Evolutionary conservation across 768 basidiomycete genomes (phyloP).

Genomic region (Lyophyllum decastes): DNA sequence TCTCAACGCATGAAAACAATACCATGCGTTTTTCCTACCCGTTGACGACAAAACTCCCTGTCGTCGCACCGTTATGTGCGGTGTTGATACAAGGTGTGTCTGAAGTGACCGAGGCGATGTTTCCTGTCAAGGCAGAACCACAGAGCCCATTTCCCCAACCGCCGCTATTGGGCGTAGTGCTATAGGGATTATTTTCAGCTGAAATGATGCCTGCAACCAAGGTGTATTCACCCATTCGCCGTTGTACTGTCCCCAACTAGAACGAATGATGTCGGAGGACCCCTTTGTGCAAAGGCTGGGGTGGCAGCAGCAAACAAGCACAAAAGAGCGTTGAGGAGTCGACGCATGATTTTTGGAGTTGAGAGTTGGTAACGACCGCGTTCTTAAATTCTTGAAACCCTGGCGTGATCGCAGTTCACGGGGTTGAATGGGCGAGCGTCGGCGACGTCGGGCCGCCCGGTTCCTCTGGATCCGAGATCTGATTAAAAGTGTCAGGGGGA

Average conservation of each 20-base stretch:
- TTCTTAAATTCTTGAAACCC: not conserved
- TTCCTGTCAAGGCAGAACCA: constrained; percentile 30
- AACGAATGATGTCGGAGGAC: constrained; percentile 33
- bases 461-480: constrained; percentile 2
- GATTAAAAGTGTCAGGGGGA: not conserved
- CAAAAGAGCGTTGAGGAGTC: not conserved
- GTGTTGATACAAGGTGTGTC: constrained; percentile 41
- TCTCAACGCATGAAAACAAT: not conserved
- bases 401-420: not conserved
- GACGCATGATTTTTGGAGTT: constrained; percentile 4
- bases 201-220: not conserved
- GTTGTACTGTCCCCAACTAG: constrained; percentile 44
- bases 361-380: not conserved
- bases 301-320: not conserved
- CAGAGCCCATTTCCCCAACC: constrained; percentile 46
- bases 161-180: constrained; percentile 36
- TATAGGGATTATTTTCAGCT: constrained; percentile 2
- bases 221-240: constrained; percentile 31
- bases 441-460: constrained; percentile 2
- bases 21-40: constrained; percentile 21
- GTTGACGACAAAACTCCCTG: constrained; percentile 37
- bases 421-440: not conserved
- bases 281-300: not conserved
- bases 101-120: constrained; percentile 31
- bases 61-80: constrained; percentile 42